Percentiles rank a stretch among this genome's conserved stretches.
These are phyloP conservation scores for Sesbania bispinosa DNA, from an alignment of 306 rosid species.

Conservation along the genomic window DNA sequence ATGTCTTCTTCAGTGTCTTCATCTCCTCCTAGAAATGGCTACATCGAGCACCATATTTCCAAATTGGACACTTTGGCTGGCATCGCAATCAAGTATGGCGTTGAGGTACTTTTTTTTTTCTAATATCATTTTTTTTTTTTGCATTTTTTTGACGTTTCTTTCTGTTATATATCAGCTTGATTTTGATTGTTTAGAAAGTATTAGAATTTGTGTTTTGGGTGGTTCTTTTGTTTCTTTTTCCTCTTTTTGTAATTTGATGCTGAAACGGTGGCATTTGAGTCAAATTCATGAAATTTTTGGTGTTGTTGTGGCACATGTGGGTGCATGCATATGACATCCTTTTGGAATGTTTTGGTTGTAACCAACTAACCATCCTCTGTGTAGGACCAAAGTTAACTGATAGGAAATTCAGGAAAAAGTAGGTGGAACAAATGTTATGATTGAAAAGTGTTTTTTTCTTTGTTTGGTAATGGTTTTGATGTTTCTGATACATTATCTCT, in stretches of 20 bases:
- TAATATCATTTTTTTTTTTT: neutral
- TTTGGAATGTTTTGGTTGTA: neutral
- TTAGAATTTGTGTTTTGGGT: neutral
- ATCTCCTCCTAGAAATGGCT: conserved; percentile 35
- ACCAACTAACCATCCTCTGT: neutral
- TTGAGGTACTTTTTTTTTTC: conserved; percentile 51
- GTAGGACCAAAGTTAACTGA: neutral
- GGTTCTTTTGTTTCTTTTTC: neutral
- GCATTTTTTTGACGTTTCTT: neutral
- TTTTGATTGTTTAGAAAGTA: neutral
- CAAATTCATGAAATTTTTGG: neutral
- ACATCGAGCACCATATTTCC: conserved; percentile 65
- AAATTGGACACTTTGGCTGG: conserved; percentile 89
- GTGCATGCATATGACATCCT: neutral
- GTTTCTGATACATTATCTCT: neutral
- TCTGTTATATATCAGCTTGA: neutral
- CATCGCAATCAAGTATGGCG: conserved; percentile 90
- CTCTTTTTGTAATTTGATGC: neutral
- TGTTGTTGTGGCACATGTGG: neutral
- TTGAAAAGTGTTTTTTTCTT: neutral
- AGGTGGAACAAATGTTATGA: neutral
- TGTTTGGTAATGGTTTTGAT: neutral
- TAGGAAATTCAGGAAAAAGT: neutral
- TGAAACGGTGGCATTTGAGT: neutral
- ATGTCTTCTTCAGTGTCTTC: conserved; percentile 14